Evolutionary conservation across 208 protist species (phyloP), one percentile per base, ranked within the genome.

Genomic region (Herpetomonas samuelpessoai): DNA sequence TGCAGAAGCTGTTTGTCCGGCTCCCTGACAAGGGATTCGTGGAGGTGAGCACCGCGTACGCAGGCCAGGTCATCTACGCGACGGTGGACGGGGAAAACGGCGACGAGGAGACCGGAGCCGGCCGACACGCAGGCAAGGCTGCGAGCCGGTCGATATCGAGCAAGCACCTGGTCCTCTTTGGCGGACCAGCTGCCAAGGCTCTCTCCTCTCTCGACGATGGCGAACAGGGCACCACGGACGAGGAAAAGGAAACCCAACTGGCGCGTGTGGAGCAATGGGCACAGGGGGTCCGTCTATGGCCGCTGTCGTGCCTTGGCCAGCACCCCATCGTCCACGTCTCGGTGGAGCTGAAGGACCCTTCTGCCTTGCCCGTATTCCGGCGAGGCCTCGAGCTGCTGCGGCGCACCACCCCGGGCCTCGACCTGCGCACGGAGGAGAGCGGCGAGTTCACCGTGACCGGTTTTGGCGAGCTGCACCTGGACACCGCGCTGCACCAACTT

Each of bases 401-500:
- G 27, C 92, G 92, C 56, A 97, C 79, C 41, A 98, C 98, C 26
- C 93, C 96, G 3, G 74, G 96, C 3, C 60, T 95, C 9, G 67
- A 86, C 31, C 88, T 96, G 14, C 91, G 91, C 62, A 96, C 97
- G 2, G 98, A 99, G 70, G 98, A 99, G 63, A 98, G 86, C 0
- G 98, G 98, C 22, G 98, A 99, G 80, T 98, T 98, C 69, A 93
- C 97, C 2, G 68, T 99, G 18, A 71, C 95, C 1, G 99, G 98
- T 10, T 97, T 97, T 16, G 99, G 98, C 4, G 99, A 99, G 80
- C 65, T 99, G n/a, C 99, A 99, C 68, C 75, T 99, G 2, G 98
- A 99, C 76, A 98, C 92, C 29, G 90, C 97, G 1, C 69, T 99
- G 66, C 93, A 99, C 57, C 98, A 99, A 69, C 72, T 99, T 14